Evolutionary conservation across 2,329 filamentous ascomycete species (phyloP), one percentile per base, ranked within the genome.

Genomic region (Thielaviopsis populi): DNA sequence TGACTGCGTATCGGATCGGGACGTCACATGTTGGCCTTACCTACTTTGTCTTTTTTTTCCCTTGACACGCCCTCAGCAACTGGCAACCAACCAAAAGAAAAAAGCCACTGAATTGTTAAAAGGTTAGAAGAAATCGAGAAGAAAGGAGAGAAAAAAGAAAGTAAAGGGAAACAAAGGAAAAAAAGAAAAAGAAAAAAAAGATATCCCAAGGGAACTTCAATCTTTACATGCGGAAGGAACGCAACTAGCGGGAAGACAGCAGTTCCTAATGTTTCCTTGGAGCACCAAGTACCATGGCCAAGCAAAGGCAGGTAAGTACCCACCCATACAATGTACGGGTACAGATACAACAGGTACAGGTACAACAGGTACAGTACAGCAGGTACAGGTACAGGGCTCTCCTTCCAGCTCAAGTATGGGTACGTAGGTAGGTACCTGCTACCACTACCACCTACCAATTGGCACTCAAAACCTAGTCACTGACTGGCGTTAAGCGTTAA

Each of bases 201-300:
- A 37, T 6, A 53, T 33, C 11, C 42, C 59, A 46, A 37, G 53
- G 30, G 53, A 27, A 37, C 53, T 3, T 56, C 27, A 56, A 56
- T 56, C 53, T 56, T 56, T 56, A 56, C 53, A 56, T 56, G 53
- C 53, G 53, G 53, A 56, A 56, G 53, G 53, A 56, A 33, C 53
- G 24, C 53, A 56, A 37, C 53, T 56, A 56, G 53, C 53, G 24
- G 53, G 53, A 56, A 56, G 53, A 17, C 53, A 56, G 53, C 13
- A 33, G 53, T 56, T 56, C 53, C 53, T 56, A 56, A 37, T 33
- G 30, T 56, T 56, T 56, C 53, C 53, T 37, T 56, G 53, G 27
- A 56, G 53, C 53, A 56, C 6, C 27, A 54, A 30, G 50, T 54
- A 30, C 50, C 50, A 30, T 10, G 15, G 41, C 13, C 30, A 33